Evolutionary conservation across 768 basidiomycete species (phyloP).

Genomic region (Tylopilus felleus): DNA sequence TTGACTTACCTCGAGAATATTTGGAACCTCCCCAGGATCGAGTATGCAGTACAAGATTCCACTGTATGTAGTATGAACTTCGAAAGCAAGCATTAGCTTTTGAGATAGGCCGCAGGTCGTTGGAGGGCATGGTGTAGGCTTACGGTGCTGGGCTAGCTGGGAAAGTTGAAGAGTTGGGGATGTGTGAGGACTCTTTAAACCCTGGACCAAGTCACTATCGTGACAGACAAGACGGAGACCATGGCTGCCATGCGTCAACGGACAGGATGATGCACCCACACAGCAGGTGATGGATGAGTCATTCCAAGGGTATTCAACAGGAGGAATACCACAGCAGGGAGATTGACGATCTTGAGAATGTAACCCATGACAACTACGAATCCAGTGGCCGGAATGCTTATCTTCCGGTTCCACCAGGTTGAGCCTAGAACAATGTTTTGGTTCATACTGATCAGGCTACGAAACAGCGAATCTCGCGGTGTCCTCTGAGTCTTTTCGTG

Average conservation of each 20-base stretch:
- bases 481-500: too few species aligned
- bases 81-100: constrained; percentile 44
- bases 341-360: not conserved
- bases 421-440: not conserved
- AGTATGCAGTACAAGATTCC: constrained; percentile 38
- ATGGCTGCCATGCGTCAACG: not conserved
- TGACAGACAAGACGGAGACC: too few species aligned
- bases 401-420: too few species aligned
- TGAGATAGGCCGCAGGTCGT: constrained; percentile 34
- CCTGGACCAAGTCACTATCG: too few species aligned
- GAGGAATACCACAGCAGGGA: not conserved
- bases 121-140: constrained; percentile 24
- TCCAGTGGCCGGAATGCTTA: not conserved
- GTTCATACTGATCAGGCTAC: not conserved
- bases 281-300: not conserved
- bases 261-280: not conserved
- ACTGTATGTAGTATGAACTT: constrained; percentile 44
- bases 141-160: not conserved
- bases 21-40: constrained; percentile 34
- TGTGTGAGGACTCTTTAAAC: not conserved
- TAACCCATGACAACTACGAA: not conserved
- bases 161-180: not conserved
- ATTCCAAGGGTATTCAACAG: not conserved
- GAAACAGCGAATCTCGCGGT: too few species aligned
- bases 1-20: constrained; percentile 27